Base-by-base conservation (phyloP, 208 protist genomes). In the Leishmania amazonensis region DNA sequence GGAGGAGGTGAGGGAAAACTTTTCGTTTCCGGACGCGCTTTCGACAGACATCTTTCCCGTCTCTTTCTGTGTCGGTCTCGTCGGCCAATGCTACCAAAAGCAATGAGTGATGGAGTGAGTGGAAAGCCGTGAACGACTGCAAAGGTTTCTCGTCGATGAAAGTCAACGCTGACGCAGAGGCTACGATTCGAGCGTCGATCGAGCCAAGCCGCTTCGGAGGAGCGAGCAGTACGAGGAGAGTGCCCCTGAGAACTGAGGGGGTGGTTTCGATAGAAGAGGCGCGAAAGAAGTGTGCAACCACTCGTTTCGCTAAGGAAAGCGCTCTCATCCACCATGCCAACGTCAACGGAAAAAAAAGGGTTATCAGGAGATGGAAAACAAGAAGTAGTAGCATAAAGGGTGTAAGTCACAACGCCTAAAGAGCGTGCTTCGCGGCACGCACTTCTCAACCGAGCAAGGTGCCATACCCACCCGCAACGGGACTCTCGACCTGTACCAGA, bases 11-110 rank as follows among this genome's bases (percentile, higher is more conserved):
- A 60, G 40, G 4, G 67, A 57, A 24, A 65, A 1, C 54, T 74
- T 42, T 24, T 31, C 49, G 7, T 67, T 42, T 60, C 62, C 80
- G 1, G 74, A 62, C 3, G 31, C 70, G 3, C 28, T 78, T 54
- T 80, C 75, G 3, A 47, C 24, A 57, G 54, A 49, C 70, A 83
- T 79, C 38, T 65, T 64, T 45, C 35, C 38, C 53, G 71, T 62
- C 54, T 54, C 24, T 74, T 11, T 74, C 9, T 42, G 35, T 38
- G 64, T 42, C 11, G 1, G 64, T 70, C 15, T 72, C 67, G 31
- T n/a, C 40, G 15, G 40, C 24, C 35, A n/a, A 38, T 13, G 24
- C 15, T 31, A 51, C 47, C 35, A 49, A 72, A 72, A 51, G 67
- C 13, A 21, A 31, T 31, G 17, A 17, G 2, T 54, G 45, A 74